Percentiles rank a stretch among this genome's conserved stretches.
phyloP scores from a whole-genome alignment of 306 rosid genomes.

The Cucurbita maxima region DNA sequence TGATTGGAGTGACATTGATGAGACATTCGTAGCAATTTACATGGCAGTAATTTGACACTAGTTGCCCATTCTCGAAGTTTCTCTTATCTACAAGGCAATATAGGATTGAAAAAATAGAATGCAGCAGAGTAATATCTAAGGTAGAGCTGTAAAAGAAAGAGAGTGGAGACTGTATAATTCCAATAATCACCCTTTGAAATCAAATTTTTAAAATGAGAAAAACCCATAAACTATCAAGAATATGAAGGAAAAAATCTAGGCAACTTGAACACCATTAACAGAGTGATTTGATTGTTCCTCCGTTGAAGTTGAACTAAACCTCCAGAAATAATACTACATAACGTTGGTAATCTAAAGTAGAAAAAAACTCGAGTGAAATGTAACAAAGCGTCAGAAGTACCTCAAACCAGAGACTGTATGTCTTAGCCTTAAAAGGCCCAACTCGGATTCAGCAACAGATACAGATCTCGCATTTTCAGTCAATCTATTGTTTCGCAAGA shows the following conservation, averaged over 20 bases:
- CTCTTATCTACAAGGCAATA: neutral
- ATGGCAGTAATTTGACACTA: neutral
- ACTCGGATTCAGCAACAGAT: constrained; percentile 78
- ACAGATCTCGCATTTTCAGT: constrained; percentile 41
- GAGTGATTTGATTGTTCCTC: neutral
- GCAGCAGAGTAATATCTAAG: neutral
- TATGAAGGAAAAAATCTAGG: neutral
- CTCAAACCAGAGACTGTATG: constrained; percentile 90
- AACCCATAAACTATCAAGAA: neutral
- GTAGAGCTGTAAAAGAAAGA: neutral
- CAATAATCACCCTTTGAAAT: neutral
- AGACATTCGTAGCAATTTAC: neutral
- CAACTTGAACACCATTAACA: neutral
- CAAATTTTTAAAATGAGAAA: neutral
- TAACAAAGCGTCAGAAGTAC: constrained; percentile 19
- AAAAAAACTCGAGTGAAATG: neutral
- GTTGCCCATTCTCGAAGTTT: neutral
- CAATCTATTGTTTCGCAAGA: constrained; percentile 70
- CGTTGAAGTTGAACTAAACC: no score
- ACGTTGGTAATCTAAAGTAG: neutral
- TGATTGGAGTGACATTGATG: neutral
- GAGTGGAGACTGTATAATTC: neutral
- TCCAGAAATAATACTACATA: neutral
- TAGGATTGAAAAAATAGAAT: neutral
- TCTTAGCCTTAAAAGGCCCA: constrained; percentile 76